A percentile compares a stretch with the other conserved stretches of the same genome.
These are phyloP conservation scores for Verticillium tricorpus DNA, from an alignment of 2,329 filamentous ascomycete genomes.

Conservation along the genomic window DNA sequence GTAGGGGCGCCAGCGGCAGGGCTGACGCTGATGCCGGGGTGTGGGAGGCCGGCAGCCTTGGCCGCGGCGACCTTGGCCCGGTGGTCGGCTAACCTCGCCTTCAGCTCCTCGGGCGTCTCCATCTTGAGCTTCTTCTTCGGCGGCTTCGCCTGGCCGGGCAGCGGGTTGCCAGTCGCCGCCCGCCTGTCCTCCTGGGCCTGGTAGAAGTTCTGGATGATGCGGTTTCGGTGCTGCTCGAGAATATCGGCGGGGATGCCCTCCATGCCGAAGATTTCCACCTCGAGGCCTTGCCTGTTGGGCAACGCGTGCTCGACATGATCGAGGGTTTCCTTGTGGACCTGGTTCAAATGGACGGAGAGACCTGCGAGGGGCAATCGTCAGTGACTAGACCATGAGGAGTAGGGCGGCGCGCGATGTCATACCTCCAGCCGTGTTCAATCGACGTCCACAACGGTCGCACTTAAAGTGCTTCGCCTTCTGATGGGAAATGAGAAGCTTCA, in stretches of 20 bases:
- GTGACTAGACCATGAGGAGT: neutral
- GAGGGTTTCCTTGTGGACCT: slow-evolving; percentile 94
- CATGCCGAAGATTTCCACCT: slow-evolving; percentile 97
- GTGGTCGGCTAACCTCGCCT: slow-evolving; percentile 74
- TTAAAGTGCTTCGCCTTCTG: slow-evolving; percentile 99
- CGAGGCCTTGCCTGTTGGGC: slow-evolving; percentile 76
- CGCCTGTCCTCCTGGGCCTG: slow-evolving; percentile 79
- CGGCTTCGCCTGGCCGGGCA: slow-evolving; percentile 62
- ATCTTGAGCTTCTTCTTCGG: slow-evolving; percentile 68
- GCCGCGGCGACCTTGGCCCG: slow-evolving; percentile 63
- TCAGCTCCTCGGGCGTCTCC: slow-evolving; percentile 72
- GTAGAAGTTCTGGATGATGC: slow-evolving; percentile 81
- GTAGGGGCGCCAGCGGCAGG: slow-evolving; percentile 27
- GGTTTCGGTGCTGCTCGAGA: slow-evolving; percentile 76
- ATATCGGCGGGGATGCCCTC: slow-evolving; percentile 90
- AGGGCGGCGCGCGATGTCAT: slow-evolving; percentile 22
- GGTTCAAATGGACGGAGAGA: slow-evolving; percentile 94
- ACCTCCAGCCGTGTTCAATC: slow-evolving; percentile 94
- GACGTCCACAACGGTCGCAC: slow-evolving; percentile 82
- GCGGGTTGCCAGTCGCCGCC: slow-evolving; percentile 77
- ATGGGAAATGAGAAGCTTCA: slow-evolving; percentile 94
- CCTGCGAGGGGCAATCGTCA: slow-evolving; percentile 44
- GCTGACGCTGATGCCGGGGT: slow-evolving; percentile 40
- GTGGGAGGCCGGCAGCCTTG: slow-evolving; percentile 33
- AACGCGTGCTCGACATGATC: slow-evolving; percentile 88